These are phyloP conservation scores for Lolium perenne DNA, from an alignment of 176 grass and related monocot species.

Conservation along the genomic window DNA sequence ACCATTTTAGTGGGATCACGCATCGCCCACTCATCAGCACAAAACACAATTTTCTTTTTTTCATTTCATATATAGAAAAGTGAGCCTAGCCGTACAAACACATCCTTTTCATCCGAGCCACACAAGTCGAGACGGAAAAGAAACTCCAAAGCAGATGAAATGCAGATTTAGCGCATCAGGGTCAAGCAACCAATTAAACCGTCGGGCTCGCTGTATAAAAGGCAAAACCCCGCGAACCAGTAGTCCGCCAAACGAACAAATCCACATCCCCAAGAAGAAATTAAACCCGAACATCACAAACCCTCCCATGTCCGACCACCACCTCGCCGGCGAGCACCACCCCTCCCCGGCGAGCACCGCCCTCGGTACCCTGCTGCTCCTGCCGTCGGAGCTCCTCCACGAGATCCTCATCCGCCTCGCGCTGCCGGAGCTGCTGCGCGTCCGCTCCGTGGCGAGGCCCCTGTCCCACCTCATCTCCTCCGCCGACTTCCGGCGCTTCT, in stretches of 20 bases:
- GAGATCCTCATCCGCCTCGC: constrained; percentile 81
- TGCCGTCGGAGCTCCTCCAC: constrained; percentile 81
- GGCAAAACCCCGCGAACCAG: constrained; percentile 37
- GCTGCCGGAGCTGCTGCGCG: constrained; percentile 73
- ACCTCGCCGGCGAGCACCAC: constrained; percentile 41
- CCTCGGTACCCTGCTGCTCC: constrained; percentile 53
- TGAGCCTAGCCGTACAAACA: constrained; percentile 14
- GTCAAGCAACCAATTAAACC: constrained; percentile 35
- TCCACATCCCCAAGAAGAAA: constrained; percentile 42
- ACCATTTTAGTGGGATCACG: neutral
- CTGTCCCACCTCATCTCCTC: constrained; percentile 72
- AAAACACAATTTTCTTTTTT: neutral
- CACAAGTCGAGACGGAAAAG: constrained; percentile 14
- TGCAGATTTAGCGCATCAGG: neutral
- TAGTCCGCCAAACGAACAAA: constrained; percentile 46
- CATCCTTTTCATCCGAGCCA: constrained; percentile 30
- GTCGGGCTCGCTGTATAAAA: constrained; percentile 33
- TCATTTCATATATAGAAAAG: neutral
- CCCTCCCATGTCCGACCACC: constrained; percentile 53
- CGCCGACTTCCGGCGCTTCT: constrained; percentile 80
- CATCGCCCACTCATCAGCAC: neutral
- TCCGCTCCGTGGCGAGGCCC: constrained; percentile 73
- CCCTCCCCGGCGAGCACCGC: constrained; percentile 43
- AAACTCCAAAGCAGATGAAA: neutral
- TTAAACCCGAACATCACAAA: constrained; percentile 48